Evolutionary conservation across 371 early-diverging fungal genomes (phyloP).

Genomic region (Nematocida ausubeli): DNA sequence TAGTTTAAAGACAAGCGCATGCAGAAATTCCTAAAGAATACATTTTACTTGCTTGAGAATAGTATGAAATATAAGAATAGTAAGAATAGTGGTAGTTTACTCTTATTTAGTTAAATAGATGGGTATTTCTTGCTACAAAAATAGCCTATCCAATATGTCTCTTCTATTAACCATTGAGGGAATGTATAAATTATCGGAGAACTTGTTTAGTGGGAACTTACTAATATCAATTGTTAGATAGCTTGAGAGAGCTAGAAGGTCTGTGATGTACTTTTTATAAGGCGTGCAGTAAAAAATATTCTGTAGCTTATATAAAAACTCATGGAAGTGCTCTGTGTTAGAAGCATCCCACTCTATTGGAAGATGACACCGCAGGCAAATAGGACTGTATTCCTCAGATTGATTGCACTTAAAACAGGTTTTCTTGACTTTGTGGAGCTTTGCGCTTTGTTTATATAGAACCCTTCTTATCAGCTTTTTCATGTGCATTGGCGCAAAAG

Average conservation of each 20-base stretch:
- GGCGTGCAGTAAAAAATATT: conserved; percentile 11
- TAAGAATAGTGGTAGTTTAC: too few species aligned
- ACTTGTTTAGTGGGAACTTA: conserved; percentile 18
- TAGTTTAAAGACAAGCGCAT: too few species aligned
- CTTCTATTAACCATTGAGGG: conserved; percentile 1
- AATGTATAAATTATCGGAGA: conserved; percentile 12
- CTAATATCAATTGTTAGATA: conserved; percentile 19
- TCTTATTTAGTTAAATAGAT: too few species aligned
- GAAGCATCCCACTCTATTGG: conserved; percentile 7
- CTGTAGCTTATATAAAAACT: background rate
- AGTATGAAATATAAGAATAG: too few species aligned
- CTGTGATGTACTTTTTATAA: background rate
- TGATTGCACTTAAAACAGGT: conserved; percentile 27
- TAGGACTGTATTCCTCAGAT: conserved; percentile 24
- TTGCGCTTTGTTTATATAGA: conserved; percentile 42
- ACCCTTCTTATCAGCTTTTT: conserved; percentile 39
- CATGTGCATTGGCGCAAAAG: conserved; percentile 48
- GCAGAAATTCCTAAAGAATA: too few species aligned
- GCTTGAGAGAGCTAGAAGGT: background rate
- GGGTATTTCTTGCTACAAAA: too few species aligned
- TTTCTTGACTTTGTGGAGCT: background rate
- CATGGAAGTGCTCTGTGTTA: conserved; percentile 14
- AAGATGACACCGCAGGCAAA: conserved; percentile 3
- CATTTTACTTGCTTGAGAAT: too few species aligned
- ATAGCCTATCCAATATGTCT: background rate